These are phyloP conservation scores for Nepenthes mirabilis DNA, from an alignment of 148 eudicot species.

Conservation along the genomic window DNA sequence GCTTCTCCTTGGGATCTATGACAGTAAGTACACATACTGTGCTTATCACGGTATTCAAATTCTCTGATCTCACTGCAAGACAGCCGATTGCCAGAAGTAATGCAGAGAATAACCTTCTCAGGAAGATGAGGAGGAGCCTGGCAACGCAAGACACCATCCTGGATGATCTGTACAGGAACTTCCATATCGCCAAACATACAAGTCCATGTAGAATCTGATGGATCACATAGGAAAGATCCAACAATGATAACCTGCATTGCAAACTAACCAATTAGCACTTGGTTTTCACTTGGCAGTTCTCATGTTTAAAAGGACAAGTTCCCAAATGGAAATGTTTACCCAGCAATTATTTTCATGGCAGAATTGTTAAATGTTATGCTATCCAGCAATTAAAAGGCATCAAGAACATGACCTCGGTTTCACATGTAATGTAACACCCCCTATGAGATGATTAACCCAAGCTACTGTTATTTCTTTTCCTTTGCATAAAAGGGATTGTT, in stretches of 20 bases:
- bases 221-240: slow-evolving; percentile 72
- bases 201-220: slow-evolving; percentile 50
- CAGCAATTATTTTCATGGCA: too few relatives aligned
- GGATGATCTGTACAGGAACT: slow-evolving; percentile 68
- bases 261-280: neutral
- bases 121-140: slow-evolving; percentile 60
- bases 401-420: too few relatives aligned
- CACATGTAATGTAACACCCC: too few relatives aligned
- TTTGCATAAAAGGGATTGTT: neutral
- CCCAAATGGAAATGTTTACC: too few relatives aligned
- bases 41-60: slow-evolving; percentile 61
- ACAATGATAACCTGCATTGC: slow-evolving; percentile 71
- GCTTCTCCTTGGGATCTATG: slow-evolving; percentile 25
- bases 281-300: neutral
- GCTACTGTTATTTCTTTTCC: too few relatives aligned
- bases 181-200: slow-evolving; percentile 89
- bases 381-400: too few relatives aligned
- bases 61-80: slow-evolving; percentile 89
- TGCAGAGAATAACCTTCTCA: slow-evolving; percentile 64
- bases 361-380: too few relatives aligned
- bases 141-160: slow-evolving; percentile 76
- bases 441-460: too few relatives aligned
- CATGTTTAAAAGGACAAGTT: neutral
- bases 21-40: slow-evolving; percentile 18
- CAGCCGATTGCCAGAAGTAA: slow-evolving; percentile 67